These are phyloP conservation scores for Triticum turgidum DNA, from an alignment of 176 grass and related monocot genomes.

Conservation along the genomic window DNA sequence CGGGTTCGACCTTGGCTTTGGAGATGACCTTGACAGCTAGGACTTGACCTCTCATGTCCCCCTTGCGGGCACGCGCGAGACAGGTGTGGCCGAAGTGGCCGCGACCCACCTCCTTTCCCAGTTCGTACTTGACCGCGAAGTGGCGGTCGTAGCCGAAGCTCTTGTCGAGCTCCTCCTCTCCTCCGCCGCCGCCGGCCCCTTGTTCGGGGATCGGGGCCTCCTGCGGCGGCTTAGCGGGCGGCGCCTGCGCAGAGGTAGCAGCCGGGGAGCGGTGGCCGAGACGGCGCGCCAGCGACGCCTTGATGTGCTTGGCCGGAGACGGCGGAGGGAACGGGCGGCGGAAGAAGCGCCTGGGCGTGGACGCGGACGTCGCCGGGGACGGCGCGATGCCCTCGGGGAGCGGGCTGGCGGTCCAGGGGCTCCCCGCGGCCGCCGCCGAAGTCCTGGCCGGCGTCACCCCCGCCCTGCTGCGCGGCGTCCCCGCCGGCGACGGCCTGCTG, in stretches of 20 bases:
- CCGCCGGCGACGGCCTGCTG: conserved; percentile 36
- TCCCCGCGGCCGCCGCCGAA: conserved; percentile 37
- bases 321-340: conserved; percentile 86
- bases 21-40: conserved; percentile 97
- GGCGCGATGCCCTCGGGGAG: conserved; percentile 77
- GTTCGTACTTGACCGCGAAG: conserved; percentile 85
- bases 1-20: conserved; percentile 75
- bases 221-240: background rate
- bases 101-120: conserved; percentile 91
- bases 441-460: conserved; percentile 49
- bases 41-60: conserved; percentile 77
- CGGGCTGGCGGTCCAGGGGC: conserved; percentile 76
- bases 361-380: conserved; percentile 61
- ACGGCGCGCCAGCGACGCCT: conserved; percentile 77
- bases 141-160: conserved; percentile 90
- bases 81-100: conserved; percentile 97
- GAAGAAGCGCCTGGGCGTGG: conserved; percentile 83
- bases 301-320: conserved; percentile 97
- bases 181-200: conserved; percentile 20
- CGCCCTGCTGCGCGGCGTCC: conserved; percentile 39
- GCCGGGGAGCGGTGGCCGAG: conserved; percentile 43
- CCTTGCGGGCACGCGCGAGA: conserved; percentile 76
- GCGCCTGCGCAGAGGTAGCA: conserved; percentile 6
- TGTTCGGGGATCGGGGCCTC: conserved; percentile 43
- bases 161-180: conserved; percentile 71